A percentile compares a stretch with the other conserved stretches of the same genome.
These are phyloP conservation scores for Puccinia novopanici DNA, from an alignment of 1,284 basidiomycete species.

Conservation along the genomic window DNA sequence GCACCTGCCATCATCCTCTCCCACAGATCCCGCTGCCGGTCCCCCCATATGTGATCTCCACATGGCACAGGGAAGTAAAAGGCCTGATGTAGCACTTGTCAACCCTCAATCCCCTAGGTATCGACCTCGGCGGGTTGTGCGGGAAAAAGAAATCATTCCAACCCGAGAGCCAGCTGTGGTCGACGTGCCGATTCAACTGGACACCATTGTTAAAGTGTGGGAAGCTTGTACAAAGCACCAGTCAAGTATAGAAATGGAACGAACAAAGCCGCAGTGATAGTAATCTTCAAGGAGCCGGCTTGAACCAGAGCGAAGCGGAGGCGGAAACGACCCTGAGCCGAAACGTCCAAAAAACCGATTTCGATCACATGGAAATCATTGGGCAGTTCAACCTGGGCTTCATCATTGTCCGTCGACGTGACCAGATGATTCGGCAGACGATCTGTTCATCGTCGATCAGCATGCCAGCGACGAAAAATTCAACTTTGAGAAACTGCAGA, in stretches of 20 bases:
- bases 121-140: slow-evolving; percentile 6
- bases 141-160: slow-evolving; percentile 26
- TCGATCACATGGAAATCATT: slow-evolving; percentile 75
- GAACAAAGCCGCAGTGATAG: not conserved
- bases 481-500: slow-evolving; percentile 92
- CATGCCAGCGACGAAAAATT: slow-evolving; percentile 88
- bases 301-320: slow-evolving; percentile 65
- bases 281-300: slow-evolving; percentile 61
- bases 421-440: slow-evolving; percentile 44
- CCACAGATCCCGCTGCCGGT: not conserved
- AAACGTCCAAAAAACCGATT: slow-evolving; percentile 85
- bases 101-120: not conserved
- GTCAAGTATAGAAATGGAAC: not conserved
- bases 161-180: slow-evolving; percentile 14
- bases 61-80: not conserved
- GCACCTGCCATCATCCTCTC: not conserved
- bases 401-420: slow-evolving; percentile 75
- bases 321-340: slow-evolving; percentile 77
- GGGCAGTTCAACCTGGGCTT: slow-evolving; percentile 98
- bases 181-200: slow-evolving; percentile 9
- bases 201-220: slow-evolving; percentile 22
- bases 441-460: slow-evolving; percentile 86
- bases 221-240: slow-evolving; percentile 9
- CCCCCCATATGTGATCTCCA: not conserved
- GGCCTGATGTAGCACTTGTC: not conserved